Percentiles rank a stretch among this genome's conserved stretches.
phyloP scores from a whole-genome alignment of 2,329 filamentous ascomycete genomes.

The Neofusicoccum sp. region DNA sequence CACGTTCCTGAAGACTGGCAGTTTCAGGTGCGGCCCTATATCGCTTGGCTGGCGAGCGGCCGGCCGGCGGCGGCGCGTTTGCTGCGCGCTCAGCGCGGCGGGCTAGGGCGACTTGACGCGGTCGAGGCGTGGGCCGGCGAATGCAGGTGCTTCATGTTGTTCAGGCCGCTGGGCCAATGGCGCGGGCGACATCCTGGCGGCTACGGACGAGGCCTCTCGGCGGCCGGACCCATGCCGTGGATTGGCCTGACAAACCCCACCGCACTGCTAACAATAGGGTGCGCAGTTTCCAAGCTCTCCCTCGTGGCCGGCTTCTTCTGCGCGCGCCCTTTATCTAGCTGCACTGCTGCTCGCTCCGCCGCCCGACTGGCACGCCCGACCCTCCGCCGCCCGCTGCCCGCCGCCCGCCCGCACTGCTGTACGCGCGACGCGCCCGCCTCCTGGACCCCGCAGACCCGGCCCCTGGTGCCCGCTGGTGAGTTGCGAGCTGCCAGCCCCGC shows the following conservation, averaged over 20 bases:
- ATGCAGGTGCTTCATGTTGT: slow-evolving; percentile 6
- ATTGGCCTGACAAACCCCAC: slow-evolving; percentile 16
- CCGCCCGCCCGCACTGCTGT: neutral
- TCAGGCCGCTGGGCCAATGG: slow-evolving; percentile 9
- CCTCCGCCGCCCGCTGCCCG: neutral
- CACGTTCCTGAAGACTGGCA: slow-evolving; percentile 7
- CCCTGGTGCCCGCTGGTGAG: slow-evolving; percentile 10
- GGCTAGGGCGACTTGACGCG: slow-evolving; percentile 3
- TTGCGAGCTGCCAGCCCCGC: neutral
- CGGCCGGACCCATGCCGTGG: slow-evolving; percentile 10
- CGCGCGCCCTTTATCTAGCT: slow-evolving; percentile 15
- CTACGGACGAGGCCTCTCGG: slow-evolving; percentile 12
- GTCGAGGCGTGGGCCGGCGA: slow-evolving; percentile 4
- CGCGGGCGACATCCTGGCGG: neutral
- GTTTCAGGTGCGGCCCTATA: slow-evolving; percentile 14
- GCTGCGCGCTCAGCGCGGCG: neutral
- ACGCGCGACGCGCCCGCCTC: slow-evolving; percentile 12
- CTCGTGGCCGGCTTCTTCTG: slow-evolving; percentile 5
- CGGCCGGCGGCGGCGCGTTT: neutral
- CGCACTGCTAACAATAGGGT: slow-evolving; percentile 16
- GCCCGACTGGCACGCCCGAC: neutral
- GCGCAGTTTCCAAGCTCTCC: slow-evolving; percentile 8
- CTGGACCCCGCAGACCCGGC: slow-evolving; percentile 16
- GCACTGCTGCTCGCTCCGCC: neutral
- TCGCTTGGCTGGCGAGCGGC: neutral